Conservation (phyloP, 805 yeast genomes). For the Trichomonascus vanleenenianus region DNA sequence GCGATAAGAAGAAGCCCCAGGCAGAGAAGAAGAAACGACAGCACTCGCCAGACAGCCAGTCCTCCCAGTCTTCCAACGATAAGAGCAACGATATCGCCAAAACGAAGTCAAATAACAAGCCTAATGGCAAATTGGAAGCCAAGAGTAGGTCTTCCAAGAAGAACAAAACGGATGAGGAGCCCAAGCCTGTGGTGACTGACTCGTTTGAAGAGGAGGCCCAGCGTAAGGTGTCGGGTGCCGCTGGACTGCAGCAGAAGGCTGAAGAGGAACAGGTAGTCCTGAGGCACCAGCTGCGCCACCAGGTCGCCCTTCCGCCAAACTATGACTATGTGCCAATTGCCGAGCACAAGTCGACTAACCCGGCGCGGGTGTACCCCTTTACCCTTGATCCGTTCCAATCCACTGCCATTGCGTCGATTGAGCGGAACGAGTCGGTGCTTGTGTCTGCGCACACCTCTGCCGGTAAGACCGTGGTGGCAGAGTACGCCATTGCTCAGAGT, state of each 20-base stretch:
- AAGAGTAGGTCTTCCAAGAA: neutral
- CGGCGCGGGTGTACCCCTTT: conserved; percentile 88
- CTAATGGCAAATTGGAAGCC: neutral
- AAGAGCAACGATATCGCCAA: neutral
- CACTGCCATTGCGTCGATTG: conserved; percentile 92
- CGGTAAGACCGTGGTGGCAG: conserved; percentile 96
- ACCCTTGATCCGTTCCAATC: conserved; percentile 96
- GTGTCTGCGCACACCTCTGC: conserved; percentile 98
- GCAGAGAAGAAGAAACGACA: conserved; percentile 2
- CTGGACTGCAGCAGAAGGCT: conserved; percentile 49
- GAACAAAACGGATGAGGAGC: conserved; percentile 4
- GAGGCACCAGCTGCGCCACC: conserved; percentile 93
- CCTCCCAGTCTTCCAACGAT: neutral
- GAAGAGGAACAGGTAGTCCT: conserved; percentile 48
- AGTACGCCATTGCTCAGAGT: conserved; percentile 95
- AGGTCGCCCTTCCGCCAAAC: conserved; percentile 91
- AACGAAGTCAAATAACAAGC: neutral
- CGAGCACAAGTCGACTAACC: conserved; percentile 69
- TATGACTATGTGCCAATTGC: conserved; percentile 84
- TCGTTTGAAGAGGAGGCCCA: conserved; percentile 83
- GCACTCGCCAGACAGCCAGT: neutral
- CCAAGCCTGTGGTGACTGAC: conserved; percentile 70
- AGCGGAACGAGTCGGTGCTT: conserved; percentile 85
- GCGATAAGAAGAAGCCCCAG: conserved; percentile 12
- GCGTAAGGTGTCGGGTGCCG: conserved; percentile 77